Percentiles rank a stretch among this genome's conserved stretches.
Conservation (phyloP, 345 rosid genomes). For the Viola odorata region DNA sequence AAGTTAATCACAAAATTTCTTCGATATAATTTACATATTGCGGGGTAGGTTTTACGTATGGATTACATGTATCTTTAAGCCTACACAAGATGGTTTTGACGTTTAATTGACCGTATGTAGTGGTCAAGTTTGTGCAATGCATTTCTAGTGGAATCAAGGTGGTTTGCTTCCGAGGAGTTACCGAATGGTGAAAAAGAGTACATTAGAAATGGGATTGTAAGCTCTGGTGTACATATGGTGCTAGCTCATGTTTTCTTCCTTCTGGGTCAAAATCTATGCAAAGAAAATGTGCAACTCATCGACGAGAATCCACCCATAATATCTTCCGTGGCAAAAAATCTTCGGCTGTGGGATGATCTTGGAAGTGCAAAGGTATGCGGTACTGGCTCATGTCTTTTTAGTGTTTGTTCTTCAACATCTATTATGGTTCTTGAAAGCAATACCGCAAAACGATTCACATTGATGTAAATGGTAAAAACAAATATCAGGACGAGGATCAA, state of each 20-base stretch:
- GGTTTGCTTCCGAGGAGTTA: constrained; percentile 35
- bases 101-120: constrained; percentile 16
- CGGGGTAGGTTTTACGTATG: no score
- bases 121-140: constrained; percentile 49
- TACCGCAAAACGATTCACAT: no score
- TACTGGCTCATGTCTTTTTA: no score
- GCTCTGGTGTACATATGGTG: constrained; percentile 44
- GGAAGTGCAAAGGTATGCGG: constrained; percentile 47
- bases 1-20: no score
- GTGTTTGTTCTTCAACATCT: no score
- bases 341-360: constrained; percentile 42
- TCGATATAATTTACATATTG: no score
- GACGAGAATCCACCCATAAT: constrained; percentile 33
- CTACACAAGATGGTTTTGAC: no score
- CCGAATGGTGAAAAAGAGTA: constrained; percentile 42
- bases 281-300: constrained; percentile 26
- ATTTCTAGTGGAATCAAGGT: constrained; percentile 51
- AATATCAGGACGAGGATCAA: constrained; percentile 39
- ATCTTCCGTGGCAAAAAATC: constrained; percentile 28
- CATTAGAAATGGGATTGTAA: constrained; percentile 43
- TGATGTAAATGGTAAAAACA: no score
- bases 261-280: constrained; percentile 28
- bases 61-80: not conserved
- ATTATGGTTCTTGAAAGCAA: no score
- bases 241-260: constrained; percentile 48